Percentiles rank a stretch among this genome's conserved stretches.
Conservation (phyloP, 2,329 filamentous ascomycete genomes). For the Penicillium corylophilum region DNA sequence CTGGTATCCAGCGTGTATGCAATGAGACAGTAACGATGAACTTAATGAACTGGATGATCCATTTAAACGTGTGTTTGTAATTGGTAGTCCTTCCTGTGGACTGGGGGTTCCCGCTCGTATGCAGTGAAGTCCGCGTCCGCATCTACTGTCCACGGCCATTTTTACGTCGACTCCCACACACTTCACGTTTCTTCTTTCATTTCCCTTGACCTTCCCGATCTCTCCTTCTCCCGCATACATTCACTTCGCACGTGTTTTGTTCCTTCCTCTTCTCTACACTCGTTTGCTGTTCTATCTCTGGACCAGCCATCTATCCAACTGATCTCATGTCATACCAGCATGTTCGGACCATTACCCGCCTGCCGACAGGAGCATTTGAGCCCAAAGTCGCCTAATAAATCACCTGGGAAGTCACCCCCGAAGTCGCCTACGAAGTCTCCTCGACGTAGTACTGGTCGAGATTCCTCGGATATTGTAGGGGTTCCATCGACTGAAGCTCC, state of each 20-base stretch:
- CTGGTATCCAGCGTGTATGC: constrained; percentile 11
- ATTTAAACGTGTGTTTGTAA: not conserved
- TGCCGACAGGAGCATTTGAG: not conserved
- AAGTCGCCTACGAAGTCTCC: not conserved
- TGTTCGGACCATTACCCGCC: not conserved
- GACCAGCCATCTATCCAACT: not conserved
- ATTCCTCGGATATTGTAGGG: not conserved
- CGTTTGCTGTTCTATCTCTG: not conserved
- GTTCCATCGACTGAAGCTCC: not conserved
- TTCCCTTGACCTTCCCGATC: not conserved
- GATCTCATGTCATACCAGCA: not conserved
- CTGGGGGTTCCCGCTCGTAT: too few relatives aligned
- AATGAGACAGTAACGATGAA: constrained; percentile 9
- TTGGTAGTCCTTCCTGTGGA: not conserved
- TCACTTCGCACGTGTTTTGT: not conserved
- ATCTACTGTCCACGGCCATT: too few relatives aligned
- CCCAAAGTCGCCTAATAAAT: not conserved
- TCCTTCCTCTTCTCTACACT: not conserved
- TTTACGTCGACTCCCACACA: too few relatives aligned
- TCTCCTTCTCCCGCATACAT: not conserved
- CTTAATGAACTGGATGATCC: constrained; percentile 9
- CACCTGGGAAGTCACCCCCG: not conserved
- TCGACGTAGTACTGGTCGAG: not conserved
- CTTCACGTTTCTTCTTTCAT: not conserved
- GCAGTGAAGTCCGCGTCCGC: too few relatives aligned